Conservation (phyloP, 2,329 filamentous ascomycete species). For the Neofusicoccum ribis region DNA sequence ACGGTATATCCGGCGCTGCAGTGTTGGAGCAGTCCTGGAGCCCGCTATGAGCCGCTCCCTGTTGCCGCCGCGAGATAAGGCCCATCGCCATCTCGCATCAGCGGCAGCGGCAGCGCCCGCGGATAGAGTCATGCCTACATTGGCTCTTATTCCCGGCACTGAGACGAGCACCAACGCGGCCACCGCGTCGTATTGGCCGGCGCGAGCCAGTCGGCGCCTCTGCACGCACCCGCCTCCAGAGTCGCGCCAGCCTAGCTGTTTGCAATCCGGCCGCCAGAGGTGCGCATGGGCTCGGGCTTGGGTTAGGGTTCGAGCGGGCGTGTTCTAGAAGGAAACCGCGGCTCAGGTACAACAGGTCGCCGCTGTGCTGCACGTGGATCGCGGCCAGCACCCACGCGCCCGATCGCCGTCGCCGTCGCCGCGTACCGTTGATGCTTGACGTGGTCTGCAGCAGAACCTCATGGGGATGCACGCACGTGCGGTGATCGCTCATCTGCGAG, state of each 20-base stretch:
- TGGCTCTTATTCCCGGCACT: slow-evolving; percentile 6
- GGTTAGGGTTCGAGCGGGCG: neutral
- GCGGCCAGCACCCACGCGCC: no score
- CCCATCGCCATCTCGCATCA: neutral
- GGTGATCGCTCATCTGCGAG: neutral
- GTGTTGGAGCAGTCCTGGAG: neutral
- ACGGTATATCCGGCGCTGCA: neutral
- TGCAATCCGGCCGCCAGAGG: no score
- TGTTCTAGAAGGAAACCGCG: neutral
- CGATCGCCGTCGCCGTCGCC: no score
- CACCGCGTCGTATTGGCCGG: neutral
- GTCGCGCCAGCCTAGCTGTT: no score
- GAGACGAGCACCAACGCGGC: neutral
- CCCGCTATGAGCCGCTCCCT: neutral
- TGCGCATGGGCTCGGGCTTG: neutral
- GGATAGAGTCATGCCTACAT: slow-evolving; percentile 1
- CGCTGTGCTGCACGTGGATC: no score
- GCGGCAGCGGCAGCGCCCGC: slow-evolving; percentile 4
- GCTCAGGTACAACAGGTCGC: neutral
- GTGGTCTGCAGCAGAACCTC: neutral
- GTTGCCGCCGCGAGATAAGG: neutral
- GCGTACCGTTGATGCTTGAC: no score
- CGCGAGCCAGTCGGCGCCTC: neutral
- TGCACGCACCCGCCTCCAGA: neutral
- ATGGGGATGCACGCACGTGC: neutral